Evolutionary conservation across 2,329 filamentous ascomycete species (phyloP), one percentile per base, ranked within the genome.

Genomic region (Elsinoe batatas): DNA sequence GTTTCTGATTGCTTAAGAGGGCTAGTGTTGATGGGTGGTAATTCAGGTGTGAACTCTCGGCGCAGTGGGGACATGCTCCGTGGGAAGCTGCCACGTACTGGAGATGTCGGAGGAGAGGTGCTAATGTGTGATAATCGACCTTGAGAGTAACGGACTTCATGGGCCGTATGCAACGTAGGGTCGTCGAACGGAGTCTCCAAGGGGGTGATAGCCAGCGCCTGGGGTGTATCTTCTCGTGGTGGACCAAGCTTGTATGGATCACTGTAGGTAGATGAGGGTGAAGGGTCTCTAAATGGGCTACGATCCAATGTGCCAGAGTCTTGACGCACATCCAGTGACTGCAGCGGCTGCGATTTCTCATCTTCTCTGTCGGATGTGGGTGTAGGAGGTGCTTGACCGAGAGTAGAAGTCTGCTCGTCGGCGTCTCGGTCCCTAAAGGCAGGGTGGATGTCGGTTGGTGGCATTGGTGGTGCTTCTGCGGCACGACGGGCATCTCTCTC

Each of bases 401-500:
- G 32, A n/a, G 54, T 53, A 13, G 54, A 20, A 20, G 38, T 26
- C 8, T 57, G 37, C 18, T 44, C 55, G 2, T 47, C 54, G 10
- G 51, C 22, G 13, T 43, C 20, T 5, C 53, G 37, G 22, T 64
- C 60, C 40, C 68, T 63, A 37, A 69, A 59, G 5, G 67, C 67
- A 44, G 67, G 68, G 60, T 69, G 67, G 13, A 68, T 61, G 54
- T 59, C 67, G 22, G 63, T 64, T 8, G 66, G 67, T 44, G 64
- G 60, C 13, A 61, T 12, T 12, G 55, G 55, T 7, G 32, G 71
- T 20, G 80, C 79, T 50, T 79, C 77, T 26, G 77, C 76, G 63
- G 80, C 74, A 61, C 75, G 74, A 5, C 47, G 47, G 18, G 47
- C 47, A 58, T 80, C 74, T 36, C 79, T 74, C 63, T 91, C 87